These are phyloP conservation scores for Tolypocladium cylindrosporum DNA, from an alignment of 2,329 filamentous ascomycete genomes.

Conservation along the genomic window DNA sequence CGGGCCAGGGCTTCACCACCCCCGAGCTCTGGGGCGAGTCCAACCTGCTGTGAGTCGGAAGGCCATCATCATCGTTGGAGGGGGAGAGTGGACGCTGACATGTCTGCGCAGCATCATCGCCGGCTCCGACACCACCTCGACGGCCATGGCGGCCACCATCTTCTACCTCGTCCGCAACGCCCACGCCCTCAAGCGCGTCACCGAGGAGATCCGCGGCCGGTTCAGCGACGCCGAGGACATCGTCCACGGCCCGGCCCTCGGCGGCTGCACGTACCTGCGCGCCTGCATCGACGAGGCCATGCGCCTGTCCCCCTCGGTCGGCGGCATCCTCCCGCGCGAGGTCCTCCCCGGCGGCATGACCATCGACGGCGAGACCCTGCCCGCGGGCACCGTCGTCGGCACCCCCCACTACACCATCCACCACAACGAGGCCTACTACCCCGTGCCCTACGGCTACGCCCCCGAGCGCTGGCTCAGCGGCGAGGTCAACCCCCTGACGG, in stretches of 20 bases:
- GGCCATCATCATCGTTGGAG: background rate
- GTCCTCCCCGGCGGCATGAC: constrained; percentile 44
- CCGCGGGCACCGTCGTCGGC: constrained; percentile 51
- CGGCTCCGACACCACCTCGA: constrained; percentile 63
- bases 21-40: constrained; percentile 63
- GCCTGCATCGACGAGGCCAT: constrained; percentile 58
- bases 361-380: constrained; percentile 43
- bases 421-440: constrained; percentile 54
- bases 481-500: constrained; percentile 24
- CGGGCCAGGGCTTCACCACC: constrained; percentile 53
- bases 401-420: constrained; percentile 60
- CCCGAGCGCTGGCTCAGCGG: constrained; percentile 58
- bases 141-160: constrained; percentile 51
- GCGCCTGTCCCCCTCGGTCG: constrained; percentile 52
- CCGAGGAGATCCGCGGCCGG: constrained; percentile 38
- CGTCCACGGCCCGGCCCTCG: constrained; percentile 37
- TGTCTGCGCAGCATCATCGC: constrained; percentile 47
- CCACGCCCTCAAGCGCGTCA: constrained; percentile 33
- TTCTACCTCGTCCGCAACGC: constrained; percentile 52
- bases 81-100: background rate
- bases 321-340: constrained; percentile 49
- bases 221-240: constrained; percentile 47
- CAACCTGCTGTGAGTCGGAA: constrained; percentile 45
- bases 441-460: constrained; percentile 44
- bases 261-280: constrained; percentile 46